Evolutionary conservation across 2,329 filamentous ascomycete species (phyloP).

Genomic region (Xylaria sp.): DNA sequence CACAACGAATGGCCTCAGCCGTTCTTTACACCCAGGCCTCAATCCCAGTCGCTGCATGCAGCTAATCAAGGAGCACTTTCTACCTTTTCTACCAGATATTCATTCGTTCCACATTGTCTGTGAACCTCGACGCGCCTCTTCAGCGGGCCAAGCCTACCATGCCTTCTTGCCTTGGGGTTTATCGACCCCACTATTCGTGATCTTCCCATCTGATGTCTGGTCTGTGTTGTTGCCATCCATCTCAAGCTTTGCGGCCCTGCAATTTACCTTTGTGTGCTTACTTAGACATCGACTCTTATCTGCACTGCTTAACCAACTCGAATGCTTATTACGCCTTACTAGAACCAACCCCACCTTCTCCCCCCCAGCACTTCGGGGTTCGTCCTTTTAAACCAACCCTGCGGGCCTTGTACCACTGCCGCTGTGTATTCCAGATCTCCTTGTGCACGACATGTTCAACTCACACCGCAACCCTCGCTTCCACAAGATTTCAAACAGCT

Average conservation of each 20-base stretch:
- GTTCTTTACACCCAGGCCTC: constrained; percentile 12
- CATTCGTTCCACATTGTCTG: background rate
- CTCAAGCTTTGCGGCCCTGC: background rate
- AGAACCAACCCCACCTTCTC: no score
- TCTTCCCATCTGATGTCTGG: background rate
- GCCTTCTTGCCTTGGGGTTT: background rate
- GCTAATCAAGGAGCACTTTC: constrained; percentile 11
- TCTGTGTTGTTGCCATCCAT: background rate
- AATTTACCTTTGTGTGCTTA: background rate
- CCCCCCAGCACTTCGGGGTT: background rate
- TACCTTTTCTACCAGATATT: background rate
- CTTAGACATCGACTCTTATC: background rate
- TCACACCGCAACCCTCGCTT: constrained; percentile 32
- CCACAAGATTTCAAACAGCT: constrained; percentile 12
- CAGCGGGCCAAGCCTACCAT: background rate
- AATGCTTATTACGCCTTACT: no score
- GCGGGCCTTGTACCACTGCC: constrained; percentile 36
- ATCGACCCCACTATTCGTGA: background rate
- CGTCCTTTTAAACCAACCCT: constrained; percentile 14
- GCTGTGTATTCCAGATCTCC: constrained; percentile 12
- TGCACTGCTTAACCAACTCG: no score
- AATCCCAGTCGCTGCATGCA: constrained; percentile 24
- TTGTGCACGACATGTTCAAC: constrained; percentile 30
- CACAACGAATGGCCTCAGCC: constrained; percentile 19
- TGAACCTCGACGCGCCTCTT: background rate